Base-by-base conservation (phyloP, 2,329 filamentous ascomycete species). In the Alternaria sp. region DNA sequence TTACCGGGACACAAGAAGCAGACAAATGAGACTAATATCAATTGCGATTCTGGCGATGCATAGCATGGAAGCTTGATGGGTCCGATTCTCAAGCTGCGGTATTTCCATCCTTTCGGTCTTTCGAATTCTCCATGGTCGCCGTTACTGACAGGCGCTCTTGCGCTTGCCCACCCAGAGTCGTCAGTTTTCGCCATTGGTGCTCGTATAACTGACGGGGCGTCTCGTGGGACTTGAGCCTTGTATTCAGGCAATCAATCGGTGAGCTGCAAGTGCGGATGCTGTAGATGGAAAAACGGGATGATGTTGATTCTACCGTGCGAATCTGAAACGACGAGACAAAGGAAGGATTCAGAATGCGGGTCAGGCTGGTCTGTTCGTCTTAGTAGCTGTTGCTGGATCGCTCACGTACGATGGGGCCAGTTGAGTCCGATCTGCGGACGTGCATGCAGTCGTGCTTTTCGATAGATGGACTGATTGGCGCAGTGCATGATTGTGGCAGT, bases 1-100 rank as follows among this genome's bases (percentile, higher is more conserved):
- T 59, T 67, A 72, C 71, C 82, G 58, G 83, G 82, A 67, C 83
- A 84, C 51, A 84, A 63, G 73, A 84, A 84, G 74, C 83, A 84
- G 17, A 84, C 82, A 51, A 83, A 81, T 17, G 82, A 80, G 11
- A 84, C 82, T 55, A 84, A 70, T 17, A 82, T 65, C 47, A 84
- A 70, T 69, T 84, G 83, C 25, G 77, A 71, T 59, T 80, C 74
- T n/a, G 83, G 82, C 43, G 80, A 82, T 49, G 83, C 83, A 71
- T 83, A 84, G 72, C 76, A 82, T 45, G 82, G 81, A 43, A 83
- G 59, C 6, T 61, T 78, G 61, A 81, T 43, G 15, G 77, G 71
- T 13, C 81, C 80, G 54, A 83, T 66, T 69, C 77, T 80, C 60
- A 74, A 60, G 7, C 69, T 66, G 61, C 74, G 79, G 72, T 84